Conservation (phyloP, 208 protist genomes). For the Crithidia bombi region DNA sequence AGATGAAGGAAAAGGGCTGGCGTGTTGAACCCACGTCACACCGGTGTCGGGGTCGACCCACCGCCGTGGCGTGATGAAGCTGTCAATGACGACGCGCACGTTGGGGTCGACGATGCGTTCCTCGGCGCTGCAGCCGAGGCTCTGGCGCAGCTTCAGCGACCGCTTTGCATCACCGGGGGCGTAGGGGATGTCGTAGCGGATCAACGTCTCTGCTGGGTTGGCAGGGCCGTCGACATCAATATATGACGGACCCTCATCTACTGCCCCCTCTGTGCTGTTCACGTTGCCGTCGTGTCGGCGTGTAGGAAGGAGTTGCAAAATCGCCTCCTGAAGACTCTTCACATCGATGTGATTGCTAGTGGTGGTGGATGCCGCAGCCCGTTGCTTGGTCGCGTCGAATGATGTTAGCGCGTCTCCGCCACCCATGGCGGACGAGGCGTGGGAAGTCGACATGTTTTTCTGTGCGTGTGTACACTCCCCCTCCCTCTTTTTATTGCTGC, state of each 20-base stretch:
- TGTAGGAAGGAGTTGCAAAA: constrained; percentile 43
- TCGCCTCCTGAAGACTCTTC: constrained; percentile 24
- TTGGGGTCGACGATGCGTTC: constrained; percentile 70
- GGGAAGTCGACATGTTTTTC: constrained; percentile 1
- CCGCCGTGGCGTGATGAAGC: constrained; percentile 81
- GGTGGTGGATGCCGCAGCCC: not conserved
- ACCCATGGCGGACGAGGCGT: not conserved
- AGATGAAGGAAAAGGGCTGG: constrained; percentile 61
- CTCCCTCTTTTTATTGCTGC: not conserved
- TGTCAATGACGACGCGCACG: constrained; percentile 81
- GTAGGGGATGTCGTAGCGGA: constrained; percentile 84
- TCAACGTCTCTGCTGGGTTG: constrained; percentile 56
- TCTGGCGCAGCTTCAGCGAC: constrained; percentile 61
- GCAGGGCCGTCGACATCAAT: constrained; percentile 77
- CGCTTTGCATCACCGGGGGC: constrained; percentile 62
- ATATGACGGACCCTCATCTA: constrained; percentile 28
- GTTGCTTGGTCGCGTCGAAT: not conserved
- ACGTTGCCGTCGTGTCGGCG: constrained; percentile 28
- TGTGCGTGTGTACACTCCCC: not conserved
- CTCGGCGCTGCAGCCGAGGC: constrained; percentile 34
- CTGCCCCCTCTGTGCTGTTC: constrained; percentile 1
- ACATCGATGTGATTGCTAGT: not conserved
- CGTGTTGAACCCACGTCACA: constrained; percentile 87
- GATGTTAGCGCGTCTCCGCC: not conserved
- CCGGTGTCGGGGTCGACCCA: constrained; percentile 62